These are phyloP conservation scores for Aspergillus pseudoviridinutans DNA, from an alignment of 2,329 filamentous ascomycete species.

Conservation along the genomic window DNA sequence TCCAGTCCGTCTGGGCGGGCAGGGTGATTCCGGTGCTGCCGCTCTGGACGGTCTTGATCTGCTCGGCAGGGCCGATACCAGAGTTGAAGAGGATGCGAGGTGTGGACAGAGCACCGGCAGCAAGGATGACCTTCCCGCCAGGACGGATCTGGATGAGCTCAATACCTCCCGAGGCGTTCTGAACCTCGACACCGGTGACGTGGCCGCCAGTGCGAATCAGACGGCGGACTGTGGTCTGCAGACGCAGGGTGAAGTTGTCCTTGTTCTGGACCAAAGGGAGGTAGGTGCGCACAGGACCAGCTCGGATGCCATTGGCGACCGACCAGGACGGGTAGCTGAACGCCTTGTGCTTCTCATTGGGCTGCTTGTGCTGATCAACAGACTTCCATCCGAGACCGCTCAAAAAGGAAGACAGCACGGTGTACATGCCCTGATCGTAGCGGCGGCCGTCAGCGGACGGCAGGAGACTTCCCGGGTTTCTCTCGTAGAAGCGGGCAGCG, in stretches of 20 bases:
- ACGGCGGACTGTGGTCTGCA: slow-evolving; percentile 61
- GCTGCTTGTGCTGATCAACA: slow-evolving; percentile 56
- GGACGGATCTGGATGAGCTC: slow-evolving; percentile 61
- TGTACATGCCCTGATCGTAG: slow-evolving; percentile 62
- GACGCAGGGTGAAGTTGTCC: slow-evolving; percentile 63
- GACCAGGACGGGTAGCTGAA: slow-evolving; percentile 63
- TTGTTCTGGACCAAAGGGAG: slow-evolving; percentile 57
- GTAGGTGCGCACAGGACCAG: slow-evolving; percentile 67
- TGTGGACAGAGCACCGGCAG: slow-evolving; percentile 64
- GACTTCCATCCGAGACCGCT: slow-evolving; percentile 57
- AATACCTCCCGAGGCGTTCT: slow-evolving; percentile 34
- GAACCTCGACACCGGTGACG: slow-evolving; percentile 49
- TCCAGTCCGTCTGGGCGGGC: slow-evolving; percentile 40
- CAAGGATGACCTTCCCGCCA: slow-evolving; percentile 62
- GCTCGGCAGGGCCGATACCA: slow-evolving; percentile 59
- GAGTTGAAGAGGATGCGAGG: slow-evolving; percentile 64
- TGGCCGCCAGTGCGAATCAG: slow-evolving; percentile 59
- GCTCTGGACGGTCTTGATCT: slow-evolving; percentile 42
- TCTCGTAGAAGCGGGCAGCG: slow-evolving; percentile 58
- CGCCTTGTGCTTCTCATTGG: slow-evolving; percentile 60
- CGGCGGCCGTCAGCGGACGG: slow-evolving; percentile 63
- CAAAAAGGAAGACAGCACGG: slow-evolving; percentile 58
- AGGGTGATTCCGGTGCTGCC: slow-evolving; percentile 42
- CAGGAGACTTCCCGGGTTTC: slow-evolving; percentile 65
- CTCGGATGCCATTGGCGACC: slow-evolving; percentile 61